Evolutionary conservation across 495 filamentous ascomycete species (phyloP).

Genomic region (Entonaema liquescens): DNA sequence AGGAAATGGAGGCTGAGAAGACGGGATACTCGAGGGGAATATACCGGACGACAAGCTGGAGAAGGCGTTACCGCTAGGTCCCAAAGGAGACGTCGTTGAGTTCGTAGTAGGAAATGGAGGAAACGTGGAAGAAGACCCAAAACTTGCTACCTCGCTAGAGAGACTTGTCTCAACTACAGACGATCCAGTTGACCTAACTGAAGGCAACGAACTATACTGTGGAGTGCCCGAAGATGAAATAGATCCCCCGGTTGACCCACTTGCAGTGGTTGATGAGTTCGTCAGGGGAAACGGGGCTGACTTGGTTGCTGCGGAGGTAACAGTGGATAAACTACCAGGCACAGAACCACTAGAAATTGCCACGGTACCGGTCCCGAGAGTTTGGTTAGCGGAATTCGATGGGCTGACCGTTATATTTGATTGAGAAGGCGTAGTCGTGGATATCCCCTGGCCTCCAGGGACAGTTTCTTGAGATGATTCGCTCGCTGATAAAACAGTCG

Average conservation of each 20-base stretch:
- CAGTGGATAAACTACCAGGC: neutral
- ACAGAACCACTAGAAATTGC: neutral
- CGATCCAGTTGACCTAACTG: slow-evolving; percentile 8
- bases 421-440: slow-evolving; percentile 1
- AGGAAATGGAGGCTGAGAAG: slow-evolving; percentile 19
- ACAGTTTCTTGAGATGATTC: slow-evolving; percentile 6
- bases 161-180: neutral
- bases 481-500: neutral
- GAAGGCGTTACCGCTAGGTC: slow-evolving; percentile 1
- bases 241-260: slow-evolving; percentile 13
- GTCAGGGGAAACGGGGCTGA: slow-evolving; percentile 32
- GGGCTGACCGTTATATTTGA: slow-evolving; percentile 5
- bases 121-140: neutral
- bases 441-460: slow-evolving; percentile 3
- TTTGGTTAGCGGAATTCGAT: slow-evolving; percentile 5
- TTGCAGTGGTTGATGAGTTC: slow-evolving; percentile 32
- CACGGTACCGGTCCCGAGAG: neutral
- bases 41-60: slow-evolving; percentile 4
- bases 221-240: slow-evolving; percentile 3
- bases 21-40: slow-evolving; percentile 2
- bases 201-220: slow-evolving; percentile 13
- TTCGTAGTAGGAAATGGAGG: slow-evolving; percentile 30
- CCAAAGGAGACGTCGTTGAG: slow-evolving; percentile 13
- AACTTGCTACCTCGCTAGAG: neutral
- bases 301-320: slow-evolving; percentile 1